phyloP scores from a whole-genome alignment of 2,329 filamentous ascomycete genomes.

The Exophiala sp. region DNA sequence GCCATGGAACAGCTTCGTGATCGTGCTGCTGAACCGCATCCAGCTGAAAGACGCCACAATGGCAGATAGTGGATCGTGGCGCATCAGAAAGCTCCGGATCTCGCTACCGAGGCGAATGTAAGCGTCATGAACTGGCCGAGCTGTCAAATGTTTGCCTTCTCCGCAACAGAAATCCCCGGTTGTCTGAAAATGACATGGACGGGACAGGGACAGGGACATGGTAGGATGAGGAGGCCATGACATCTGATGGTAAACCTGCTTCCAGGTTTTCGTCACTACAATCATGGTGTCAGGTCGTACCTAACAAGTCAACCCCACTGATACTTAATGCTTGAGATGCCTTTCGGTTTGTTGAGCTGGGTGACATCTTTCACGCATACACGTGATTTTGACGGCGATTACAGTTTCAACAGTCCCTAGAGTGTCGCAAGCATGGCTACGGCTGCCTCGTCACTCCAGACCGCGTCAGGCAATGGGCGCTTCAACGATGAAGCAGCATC shows the following conservation, averaged over 20 bases:
- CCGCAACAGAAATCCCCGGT: background rate
- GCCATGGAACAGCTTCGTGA: background rate
- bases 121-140: background rate
- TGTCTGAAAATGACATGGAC: background rate
- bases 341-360: no score
- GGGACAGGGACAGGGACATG: background rate
- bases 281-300: background rate
- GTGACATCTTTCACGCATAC: no score
- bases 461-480: slow-evolving; percentile 37
- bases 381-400: no score
- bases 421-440: slow-evolving; percentile 18
- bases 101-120: background rate
- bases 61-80: background rate
- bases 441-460: slow-evolving; percentile 22
- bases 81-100: background rate
- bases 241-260: background rate
- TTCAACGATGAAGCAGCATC: slow-evolving; percentile 51
- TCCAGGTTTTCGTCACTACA: background rate
- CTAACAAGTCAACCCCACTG: no score
- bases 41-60: background rate
- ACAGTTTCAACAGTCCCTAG: no score
- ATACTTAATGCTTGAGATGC: no score
- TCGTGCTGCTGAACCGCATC: background rate
- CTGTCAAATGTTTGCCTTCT: background rate
- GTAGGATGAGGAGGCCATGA: no score